Conservation (phyloP, 371 early-diverging fungal genomes). For the Syncephalastrum monosporum region DNA sequence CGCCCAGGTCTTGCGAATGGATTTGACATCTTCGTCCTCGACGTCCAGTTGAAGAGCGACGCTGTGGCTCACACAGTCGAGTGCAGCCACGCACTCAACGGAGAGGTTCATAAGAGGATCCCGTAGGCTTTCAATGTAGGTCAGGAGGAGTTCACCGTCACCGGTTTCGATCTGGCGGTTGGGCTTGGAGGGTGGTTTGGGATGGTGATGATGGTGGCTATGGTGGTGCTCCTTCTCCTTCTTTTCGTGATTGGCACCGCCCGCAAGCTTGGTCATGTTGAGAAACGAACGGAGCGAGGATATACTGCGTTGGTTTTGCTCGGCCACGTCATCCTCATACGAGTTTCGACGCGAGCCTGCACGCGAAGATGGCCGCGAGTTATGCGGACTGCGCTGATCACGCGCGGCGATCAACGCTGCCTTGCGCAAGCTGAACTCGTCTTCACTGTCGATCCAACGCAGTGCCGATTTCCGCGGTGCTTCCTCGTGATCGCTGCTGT, state of each 20-base stretch:
- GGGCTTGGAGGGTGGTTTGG: slow-evolving; percentile 36
- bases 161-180: slow-evolving; percentile 52
- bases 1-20: slow-evolving; percentile 36
- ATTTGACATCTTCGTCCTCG: slow-evolving; percentile 47
- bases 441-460: slow-evolving; percentile 27
- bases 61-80: slow-evolving; percentile 48
- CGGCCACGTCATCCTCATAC: slow-evolving; percentile 11
- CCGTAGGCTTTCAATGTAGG: slow-evolving; percentile 53
- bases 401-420: slow-evolving; percentile 31
- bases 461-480: slow-evolving; percentile 6
- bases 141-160: slow-evolving; percentile 53
- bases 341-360: slow-evolving; percentile 12
- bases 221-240: too few relatives aligned
- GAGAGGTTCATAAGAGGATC: slow-evolving; percentile 56
- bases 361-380: slow-evolving; percentile 6
- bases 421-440: slow-evolving; percentile 23
- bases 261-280: slow-evolving; percentile 16
- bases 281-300: slow-evolving; percentile 36
- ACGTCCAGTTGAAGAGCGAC: slow-evolving; percentile 41
- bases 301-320: slow-evolving; percentile 35
- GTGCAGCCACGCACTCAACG: slow-evolving; percentile 42
- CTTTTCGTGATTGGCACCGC: background rate
- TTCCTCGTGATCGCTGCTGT: slow-evolving; percentile 11
- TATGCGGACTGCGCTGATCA: slow-evolving; percentile 17
- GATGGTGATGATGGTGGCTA: background rate